These are phyloP conservation scores for Yamadazyma olivae DNA, from an alignment of 805 yeast genomes.

Conservation along the genomic window DNA sequence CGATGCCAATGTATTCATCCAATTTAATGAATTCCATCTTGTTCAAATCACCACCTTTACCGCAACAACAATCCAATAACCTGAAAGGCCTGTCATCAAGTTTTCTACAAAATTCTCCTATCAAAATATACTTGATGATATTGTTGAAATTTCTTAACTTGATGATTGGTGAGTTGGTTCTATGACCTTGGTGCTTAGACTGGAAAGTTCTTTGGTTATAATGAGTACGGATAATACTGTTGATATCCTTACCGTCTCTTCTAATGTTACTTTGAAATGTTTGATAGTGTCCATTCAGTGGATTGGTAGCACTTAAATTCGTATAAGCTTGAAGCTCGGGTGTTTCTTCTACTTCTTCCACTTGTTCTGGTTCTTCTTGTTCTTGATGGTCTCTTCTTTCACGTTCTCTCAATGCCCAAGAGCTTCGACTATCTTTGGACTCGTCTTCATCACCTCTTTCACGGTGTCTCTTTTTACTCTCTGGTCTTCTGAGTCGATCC, in stretches of 20 bases:
- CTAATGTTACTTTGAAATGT: constrained; percentile 37
- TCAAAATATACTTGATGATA: constrained; percentile 81
- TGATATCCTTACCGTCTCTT: constrained; percentile 42
- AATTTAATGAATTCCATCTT: constrained; percentile 80
- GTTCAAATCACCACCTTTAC: constrained; percentile 95
- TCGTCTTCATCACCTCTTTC: neutral
- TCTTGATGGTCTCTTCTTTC: neutral
- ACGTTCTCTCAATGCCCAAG: neutral
- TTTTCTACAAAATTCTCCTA: constrained; percentile 58
- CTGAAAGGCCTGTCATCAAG: constrained; percentile 26
- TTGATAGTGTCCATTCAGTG: constrained; percentile 24
- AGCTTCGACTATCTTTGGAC: neutral
- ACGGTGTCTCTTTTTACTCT: constrained; percentile 1
- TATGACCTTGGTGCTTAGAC: constrained; percentile 53
- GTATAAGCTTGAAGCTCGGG: constrained; percentile 14
- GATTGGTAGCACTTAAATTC: constrained; percentile 21
- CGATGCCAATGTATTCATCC: constrained; percentile 83
- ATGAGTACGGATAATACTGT: constrained; percentile 73
- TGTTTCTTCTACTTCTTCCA: neutral
- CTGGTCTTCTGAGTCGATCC: constrained; percentile 2
- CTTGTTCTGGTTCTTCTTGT: constrained; percentile 3
- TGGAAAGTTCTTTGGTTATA: constrained; percentile 81
- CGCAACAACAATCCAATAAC: constrained; percentile 89
- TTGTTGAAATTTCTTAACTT: constrained; percentile 88
- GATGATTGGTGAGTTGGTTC: constrained; percentile 80